A percentile compares a stretch with the other conserved stretches of the same genome.
phyloP scores from a whole-genome alignment of 495 filamentous ascomycete species.

The Podospora australis region DNA sequence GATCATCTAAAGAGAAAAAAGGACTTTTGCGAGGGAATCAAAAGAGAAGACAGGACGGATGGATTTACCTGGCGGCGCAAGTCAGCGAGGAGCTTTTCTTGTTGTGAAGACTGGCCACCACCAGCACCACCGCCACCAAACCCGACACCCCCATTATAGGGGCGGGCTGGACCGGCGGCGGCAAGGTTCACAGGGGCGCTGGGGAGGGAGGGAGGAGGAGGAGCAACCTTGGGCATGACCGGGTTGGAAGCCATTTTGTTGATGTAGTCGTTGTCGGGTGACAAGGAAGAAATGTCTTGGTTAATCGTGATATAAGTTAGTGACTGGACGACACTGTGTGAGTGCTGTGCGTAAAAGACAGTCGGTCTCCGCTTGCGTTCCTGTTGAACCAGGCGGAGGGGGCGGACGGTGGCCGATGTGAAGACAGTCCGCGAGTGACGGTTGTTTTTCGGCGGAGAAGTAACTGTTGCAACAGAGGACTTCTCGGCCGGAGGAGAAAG shows the following conservation, averaged over 20 bases:
- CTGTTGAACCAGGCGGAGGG: constrained; percentile 24
- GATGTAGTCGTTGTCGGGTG: neutral
- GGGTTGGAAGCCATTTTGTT: constrained; percentile 25
- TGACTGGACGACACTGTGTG: constrained; percentile 20
- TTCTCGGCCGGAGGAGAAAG: neutral
- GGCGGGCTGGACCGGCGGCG: neutral
- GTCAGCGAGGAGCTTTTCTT: constrained; percentile 22
- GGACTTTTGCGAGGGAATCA: neutral
- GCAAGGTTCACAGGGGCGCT: constrained; percentile 4
- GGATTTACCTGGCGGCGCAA: constrained; percentile 22
- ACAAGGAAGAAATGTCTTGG: constrained; percentile 1
- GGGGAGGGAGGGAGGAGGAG: constrained; percentile 11
- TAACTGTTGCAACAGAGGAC: too few species aligned
- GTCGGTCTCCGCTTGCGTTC: constrained; percentile 15
- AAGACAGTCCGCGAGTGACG: constrained; percentile 11
- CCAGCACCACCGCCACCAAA: neutral
- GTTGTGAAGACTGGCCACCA: constrained; percentile 6
- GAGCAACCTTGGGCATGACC: constrained; percentile 25
- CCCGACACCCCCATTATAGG: neutral
- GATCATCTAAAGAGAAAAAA: neutral
- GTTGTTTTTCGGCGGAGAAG: neutral
- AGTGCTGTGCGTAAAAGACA: constrained; percentile 22
- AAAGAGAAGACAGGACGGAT: neutral
- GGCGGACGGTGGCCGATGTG: constrained; percentile 14
- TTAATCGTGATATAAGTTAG: constrained; percentile 43